These are phyloP conservation scores for Mycosphaerella arachidis DNA, from an alignment of 2,329 filamentous ascomycete genomes.

Conservation along the genomic window DNA sequence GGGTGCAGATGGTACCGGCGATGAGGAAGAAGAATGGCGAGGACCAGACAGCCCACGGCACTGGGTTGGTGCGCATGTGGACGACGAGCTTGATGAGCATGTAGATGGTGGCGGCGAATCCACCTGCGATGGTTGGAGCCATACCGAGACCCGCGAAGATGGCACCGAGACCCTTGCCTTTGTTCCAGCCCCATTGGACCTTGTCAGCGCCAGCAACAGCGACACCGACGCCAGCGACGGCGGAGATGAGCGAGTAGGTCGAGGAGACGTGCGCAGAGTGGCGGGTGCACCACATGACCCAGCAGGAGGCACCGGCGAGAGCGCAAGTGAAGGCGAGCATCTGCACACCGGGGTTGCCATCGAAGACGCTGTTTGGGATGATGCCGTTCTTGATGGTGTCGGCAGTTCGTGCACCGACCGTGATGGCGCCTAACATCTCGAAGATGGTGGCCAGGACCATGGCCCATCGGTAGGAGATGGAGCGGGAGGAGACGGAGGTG, in stretches of 20 bases:
- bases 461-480: constrained; percentile 49
- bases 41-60: constrained; percentile 47
- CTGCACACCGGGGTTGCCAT: constrained; percentile 41
- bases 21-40: constrained; percentile 48
- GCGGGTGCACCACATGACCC: constrained; percentile 54
- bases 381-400: constrained; percentile 60
- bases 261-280: constrained; percentile 58
- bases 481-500: constrained; percentile 49
- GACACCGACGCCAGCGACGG: constrained; percentile 57
- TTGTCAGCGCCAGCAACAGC: constrained; percentile 46
- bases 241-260: constrained; percentile 58
- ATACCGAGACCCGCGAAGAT: constrained; percentile 44
- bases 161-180: constrained; percentile 43
- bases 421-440: constrained; percentile 52
- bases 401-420: constrained; percentile 51
- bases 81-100: constrained; percentile 48
- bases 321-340: constrained; percentile 45
- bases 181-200: constrained; percentile 42
- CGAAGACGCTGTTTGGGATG: constrained; percentile 48
- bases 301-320: constrained; percentile 46
- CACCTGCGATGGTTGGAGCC: constrained; percentile 46
- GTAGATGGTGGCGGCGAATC: constrained; percentile 48
- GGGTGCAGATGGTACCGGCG: constrained; percentile 47
- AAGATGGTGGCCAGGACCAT: constrained; percentile 49
- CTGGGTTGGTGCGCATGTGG: constrained; percentile 46